Evolutionary conservation across 257 asterid genomes (phyloP).

Genomic region (Fraxinus cuspidata): DNA sequence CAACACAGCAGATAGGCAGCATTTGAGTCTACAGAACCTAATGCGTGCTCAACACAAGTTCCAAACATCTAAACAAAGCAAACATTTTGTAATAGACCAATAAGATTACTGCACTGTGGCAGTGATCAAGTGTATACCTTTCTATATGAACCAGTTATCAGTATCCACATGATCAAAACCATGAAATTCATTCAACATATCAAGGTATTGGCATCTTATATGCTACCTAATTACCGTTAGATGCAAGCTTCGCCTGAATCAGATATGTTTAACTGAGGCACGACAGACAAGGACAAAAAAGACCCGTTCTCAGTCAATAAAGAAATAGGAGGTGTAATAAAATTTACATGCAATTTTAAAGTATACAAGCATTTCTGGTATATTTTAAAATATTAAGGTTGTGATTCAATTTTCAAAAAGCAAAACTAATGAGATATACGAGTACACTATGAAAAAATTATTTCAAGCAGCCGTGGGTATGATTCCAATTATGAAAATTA

Average conservation of each 20-base stretch:
- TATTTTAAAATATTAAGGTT: not conserved
- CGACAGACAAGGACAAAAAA: not conserved
- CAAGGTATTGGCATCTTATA: not conserved
- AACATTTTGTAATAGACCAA: not conserved
- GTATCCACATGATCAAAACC: not conserved
- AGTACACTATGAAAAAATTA: not conserved
- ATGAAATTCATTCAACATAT: not conserved
- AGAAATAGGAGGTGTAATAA: not conserved
- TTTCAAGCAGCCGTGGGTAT: no score
- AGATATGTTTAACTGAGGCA: not conserved
- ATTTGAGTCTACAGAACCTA: not conserved
- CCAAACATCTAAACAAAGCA: not conserved
- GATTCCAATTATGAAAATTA: not conserved
- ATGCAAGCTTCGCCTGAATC: not conserved
- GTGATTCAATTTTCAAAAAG: not conserved
- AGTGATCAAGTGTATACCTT: not conserved
- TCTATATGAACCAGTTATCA: not conserved
- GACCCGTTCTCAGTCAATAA: not conserved
- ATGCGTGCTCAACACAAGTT: not conserved
- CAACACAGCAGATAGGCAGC: not conserved
- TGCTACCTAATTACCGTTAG: not conserved
- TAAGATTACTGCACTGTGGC: not conserved
- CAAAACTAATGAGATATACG: not conserved
- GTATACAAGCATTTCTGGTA: not conserved
- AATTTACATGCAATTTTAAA: not conserved